Base-by-base conservation (phyloP, 768 basidiomycete genomes). In the Tricholoma saponaceum region DNA sequence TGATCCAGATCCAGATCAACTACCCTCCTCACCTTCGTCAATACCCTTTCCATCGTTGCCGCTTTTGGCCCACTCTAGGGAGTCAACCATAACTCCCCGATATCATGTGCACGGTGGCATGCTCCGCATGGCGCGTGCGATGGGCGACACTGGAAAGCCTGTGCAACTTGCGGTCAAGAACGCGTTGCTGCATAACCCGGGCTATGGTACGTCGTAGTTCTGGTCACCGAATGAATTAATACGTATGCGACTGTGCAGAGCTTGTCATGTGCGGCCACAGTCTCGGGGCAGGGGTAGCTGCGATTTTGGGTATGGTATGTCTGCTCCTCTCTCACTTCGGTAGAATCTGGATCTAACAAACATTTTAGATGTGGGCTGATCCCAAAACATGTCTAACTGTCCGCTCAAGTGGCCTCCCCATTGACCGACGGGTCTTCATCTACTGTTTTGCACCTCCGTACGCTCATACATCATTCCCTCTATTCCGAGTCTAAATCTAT, bases 371-470 rank as follows among this genome's bases (percentile, higher is more conserved):
- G 82, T 94, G 91, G 91, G 89, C 90, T 0, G 89, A 92, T 66
- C 89, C 89, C 18, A 79, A 74, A 60, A 92, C 86, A 1, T 91
- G 91, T 60, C 75, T 87, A 41, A 94, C 80, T 0, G 79, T 82
- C 35, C 74, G 77, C 46, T 82, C 85, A 26, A 88, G 88, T 59
- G 89, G 89, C 6, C 77, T 92, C 13, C 89, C 90, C 10, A 72
- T 77, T 13, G 81, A 81, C 54, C 77, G 90, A 39, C 75, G 80
- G 32, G 86, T 90, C 12, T 83, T 83, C 23, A 89, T 86, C 1
- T 92, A 89, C 65, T 88, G 86, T 64, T 87, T 91, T 68, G 90
- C 83, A 20, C 89, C 91, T 43, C 90, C 90, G 82, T 92, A 72
- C 39, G 85, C 77, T 26, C 43, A 18, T 3, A 16, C 13, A 33